Conservation (phyloP, 1,284 basidiomycete genomes). For the Cystobasidiaceae sp. region DNA sequence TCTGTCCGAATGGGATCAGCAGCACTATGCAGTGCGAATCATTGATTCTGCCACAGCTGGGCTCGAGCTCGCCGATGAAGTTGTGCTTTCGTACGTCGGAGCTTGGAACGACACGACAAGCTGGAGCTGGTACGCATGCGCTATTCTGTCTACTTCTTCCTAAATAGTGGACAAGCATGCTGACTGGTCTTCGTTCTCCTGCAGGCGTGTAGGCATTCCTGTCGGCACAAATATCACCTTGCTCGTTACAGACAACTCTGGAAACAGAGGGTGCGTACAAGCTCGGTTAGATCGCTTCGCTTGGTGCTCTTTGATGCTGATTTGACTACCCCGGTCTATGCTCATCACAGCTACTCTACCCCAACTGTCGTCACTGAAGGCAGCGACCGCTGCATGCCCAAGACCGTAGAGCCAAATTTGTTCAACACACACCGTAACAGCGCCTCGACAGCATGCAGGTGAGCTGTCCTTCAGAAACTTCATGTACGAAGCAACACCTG, state of each 20-base stretch:
- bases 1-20: not conserved
- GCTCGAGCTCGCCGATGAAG: constrained; percentile 1
- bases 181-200: not conserved
- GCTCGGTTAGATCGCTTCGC: not conserved
- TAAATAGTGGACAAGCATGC: not conserved
- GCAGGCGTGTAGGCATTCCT: constrained; percentile 11
- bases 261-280: constrained; percentile 4
- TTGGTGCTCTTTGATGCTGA: not conserved
- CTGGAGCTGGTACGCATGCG: constrained; percentile 6
- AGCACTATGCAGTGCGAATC: constrained; percentile 1
- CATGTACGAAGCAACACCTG: too few species aligned
- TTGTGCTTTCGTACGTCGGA: not conserved
- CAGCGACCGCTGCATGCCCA: not conserved
- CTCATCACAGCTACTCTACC: not conserved
- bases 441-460: too few species aligned
- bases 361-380: not conserved
- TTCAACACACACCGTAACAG: too few species aligned
- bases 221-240: constrained; percentile 7
- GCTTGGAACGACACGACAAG: not conserved
- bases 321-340: not conserved
- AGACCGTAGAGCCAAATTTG: not conserved
- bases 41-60: constrained; percentile 5
- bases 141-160: not conserved
- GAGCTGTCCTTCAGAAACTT: too few species aligned
- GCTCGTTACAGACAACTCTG: constrained; percentile 1